phyloP scores from a whole-genome alignment of 495 filamentous ascomycete species.

The Aspergillus panamensis region DNA sequence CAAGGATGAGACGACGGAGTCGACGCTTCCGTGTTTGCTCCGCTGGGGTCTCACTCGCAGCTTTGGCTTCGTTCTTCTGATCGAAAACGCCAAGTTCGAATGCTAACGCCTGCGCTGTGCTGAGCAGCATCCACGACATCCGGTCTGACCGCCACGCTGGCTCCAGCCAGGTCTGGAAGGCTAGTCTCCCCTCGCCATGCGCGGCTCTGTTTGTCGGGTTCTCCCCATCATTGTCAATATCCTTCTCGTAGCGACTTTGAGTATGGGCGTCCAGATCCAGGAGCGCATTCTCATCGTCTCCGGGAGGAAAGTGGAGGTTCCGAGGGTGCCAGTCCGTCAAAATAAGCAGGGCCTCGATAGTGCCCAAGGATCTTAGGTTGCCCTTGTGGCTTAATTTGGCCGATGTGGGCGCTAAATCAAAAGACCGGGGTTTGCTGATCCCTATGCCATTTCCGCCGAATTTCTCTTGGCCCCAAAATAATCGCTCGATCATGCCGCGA shows the following conservation, averaged over 20 bases:
- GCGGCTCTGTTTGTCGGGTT: constrained; percentile 26
- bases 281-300: constrained; percentile 68
- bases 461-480: constrained; percentile 93
- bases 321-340: constrained; percentile 96
- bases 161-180: constrained; percentile 92
- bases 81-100: constrained; percentile 97
- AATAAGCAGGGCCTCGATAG: constrained; percentile 88
- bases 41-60: constrained; percentile 48
- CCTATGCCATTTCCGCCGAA: constrained; percentile 86
- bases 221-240: constrained; percentile 39
- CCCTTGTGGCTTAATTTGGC: constrained; percentile 55
- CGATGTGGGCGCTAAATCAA: constrained; percentile 61
- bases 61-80: constrained; percentile 56
- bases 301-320: constrained; percentile 90
- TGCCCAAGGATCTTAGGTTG: constrained; percentile 82
- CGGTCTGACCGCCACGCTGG: constrained; percentile 94
- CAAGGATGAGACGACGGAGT: constrained; percentile 77
- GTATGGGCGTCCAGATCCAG: constrained; percentile 49
- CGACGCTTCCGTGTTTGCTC: constrained; percentile 76
- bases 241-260: constrained; percentile 32
- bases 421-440: constrained; percentile 58
- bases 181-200: constrained; percentile 51
- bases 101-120: constrained; percentile 80
- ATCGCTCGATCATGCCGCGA: constrained; percentile 86
- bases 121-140: constrained; percentile 98